phyloP scores from a whole-genome alignment of 345 rosid species.

The Hibiscus tridactylites region DNA sequence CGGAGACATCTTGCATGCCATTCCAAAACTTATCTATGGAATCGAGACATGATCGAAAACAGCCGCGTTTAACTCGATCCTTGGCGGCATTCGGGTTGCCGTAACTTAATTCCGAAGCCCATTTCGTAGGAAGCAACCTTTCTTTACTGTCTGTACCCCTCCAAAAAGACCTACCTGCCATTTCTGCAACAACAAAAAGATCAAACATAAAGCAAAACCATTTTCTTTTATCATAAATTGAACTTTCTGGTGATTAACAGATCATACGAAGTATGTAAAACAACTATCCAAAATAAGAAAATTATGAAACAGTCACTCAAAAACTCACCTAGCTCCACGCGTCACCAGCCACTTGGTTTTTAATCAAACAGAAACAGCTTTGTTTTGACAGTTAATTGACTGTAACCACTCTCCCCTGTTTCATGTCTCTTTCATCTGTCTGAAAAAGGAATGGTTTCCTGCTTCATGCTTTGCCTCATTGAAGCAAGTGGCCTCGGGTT shows the following conservation, averaged over 20 bases:
- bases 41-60: constrained; percentile 42
- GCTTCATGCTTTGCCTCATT: constrained; percentile 5
- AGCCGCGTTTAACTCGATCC: constrained; percentile 24
- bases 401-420: not conserved
- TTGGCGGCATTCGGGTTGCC: constrained; percentile 23
- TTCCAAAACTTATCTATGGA: constrained; percentile 26
- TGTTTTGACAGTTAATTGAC: not conserved
- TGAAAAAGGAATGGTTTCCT: not conserved
- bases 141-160: constrained; percentile 46
- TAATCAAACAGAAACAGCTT: not conserved
- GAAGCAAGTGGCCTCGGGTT: not conserved
- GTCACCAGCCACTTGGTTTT: not conserved
- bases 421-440: not conserved
- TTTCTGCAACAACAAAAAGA: constrained; percentile 1
- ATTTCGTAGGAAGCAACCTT: constrained; percentile 40
- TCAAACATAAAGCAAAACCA: not conserved
- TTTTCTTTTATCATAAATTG: not conserved
- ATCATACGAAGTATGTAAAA: not conserved
- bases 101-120: constrained; percentile 40
- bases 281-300: not conserved
- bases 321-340: not conserved
- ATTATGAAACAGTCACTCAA: not conserved
- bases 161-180: constrained; percentile 36
- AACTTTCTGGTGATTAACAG: not conserved
- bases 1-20: constrained; percentile 13